These are phyloP conservation scores for Penicillium alfredii DNA, from an alignment of 495 filamentous ascomycete species.

Conservation along the genomic window DNA sequence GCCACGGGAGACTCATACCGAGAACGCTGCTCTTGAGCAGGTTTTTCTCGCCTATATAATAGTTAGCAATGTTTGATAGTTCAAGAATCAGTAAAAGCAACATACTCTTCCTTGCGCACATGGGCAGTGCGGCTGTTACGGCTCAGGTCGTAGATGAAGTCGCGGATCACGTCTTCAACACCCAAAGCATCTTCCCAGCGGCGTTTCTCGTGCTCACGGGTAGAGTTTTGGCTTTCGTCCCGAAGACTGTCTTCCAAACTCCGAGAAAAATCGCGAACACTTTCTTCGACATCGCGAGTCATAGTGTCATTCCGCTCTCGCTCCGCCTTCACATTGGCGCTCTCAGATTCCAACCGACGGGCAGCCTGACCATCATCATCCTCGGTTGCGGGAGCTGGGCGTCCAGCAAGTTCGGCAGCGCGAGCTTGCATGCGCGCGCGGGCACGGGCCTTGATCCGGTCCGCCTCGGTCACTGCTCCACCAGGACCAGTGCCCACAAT, in stretches of 20 bases:
- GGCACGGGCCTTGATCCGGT: constrained; percentile 88
- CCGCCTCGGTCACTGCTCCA: constrained; percentile 84
- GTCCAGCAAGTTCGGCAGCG: constrained; percentile 84
- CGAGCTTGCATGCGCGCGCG: constrained; percentile 98
- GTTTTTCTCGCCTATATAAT: constrained; percentile 16
- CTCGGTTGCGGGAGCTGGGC: constrained; percentile 53
- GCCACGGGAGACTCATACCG: constrained; percentile 20
- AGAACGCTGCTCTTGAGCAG: constrained; percentile 22
- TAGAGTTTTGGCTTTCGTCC: constrained; percentile 64
- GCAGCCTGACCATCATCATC: constrained; percentile 71
- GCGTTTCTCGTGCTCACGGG: constrained; percentile 79
- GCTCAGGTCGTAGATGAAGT: constrained; percentile 96
- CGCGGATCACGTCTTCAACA: constrained; percentile 91
- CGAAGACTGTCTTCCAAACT: constrained; percentile 82
- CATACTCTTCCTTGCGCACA: constrained; percentile 68
- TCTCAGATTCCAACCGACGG: constrained; percentile 83
- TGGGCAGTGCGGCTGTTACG: constrained; percentile 70
- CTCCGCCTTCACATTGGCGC: constrained; percentile 68
- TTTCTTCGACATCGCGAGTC: constrained; percentile 95
- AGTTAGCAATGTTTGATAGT: constrained; percentile 13
- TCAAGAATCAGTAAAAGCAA: constrained; percentile 9
- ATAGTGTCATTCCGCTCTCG: constrained; percentile 91
- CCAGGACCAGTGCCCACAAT: constrained; percentile 93
- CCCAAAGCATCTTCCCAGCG: constrained; percentile 96
- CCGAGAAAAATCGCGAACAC: constrained; percentile 80